phyloP scores from a whole-genome alignment of 495 filamentous ascomycete species.

The Aspergillus sclerotioniger region DNA sequence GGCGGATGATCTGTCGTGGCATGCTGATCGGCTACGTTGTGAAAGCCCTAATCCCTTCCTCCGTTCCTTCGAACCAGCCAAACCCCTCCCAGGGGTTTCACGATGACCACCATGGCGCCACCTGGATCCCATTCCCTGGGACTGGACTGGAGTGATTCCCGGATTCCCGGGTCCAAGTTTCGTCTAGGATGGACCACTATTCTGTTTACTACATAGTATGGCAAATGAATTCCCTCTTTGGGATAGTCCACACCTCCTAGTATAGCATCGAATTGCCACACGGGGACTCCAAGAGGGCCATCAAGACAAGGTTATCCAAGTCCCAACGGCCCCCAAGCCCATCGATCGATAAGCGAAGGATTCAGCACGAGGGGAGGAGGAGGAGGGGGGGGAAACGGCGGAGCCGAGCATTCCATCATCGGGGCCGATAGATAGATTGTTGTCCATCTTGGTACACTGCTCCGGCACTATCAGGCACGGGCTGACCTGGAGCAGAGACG shows the following conservation, averaged over 20 bases:
- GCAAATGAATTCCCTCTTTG: too few relatives aligned
- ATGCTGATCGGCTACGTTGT: neutral
- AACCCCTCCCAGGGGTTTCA: neutral
- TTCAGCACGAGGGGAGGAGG: conserved; percentile 10
- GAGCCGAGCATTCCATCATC: neutral
- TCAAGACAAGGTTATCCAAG: neutral
- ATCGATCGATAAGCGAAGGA: conserved; percentile 15
- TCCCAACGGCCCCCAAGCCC: neutral
- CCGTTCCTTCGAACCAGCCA: neutral
- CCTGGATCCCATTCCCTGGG: neutral
- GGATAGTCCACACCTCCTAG: neutral
- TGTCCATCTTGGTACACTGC: neutral
- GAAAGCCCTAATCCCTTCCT: neutral
- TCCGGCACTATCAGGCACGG: conserved; percentile 3
- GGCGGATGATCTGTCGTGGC: conserved; percentile 14
- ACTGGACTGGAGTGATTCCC: neutral
- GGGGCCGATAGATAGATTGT: too few relatives aligned
- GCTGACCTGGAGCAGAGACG: too few relatives aligned
- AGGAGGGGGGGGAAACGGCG: neutral
- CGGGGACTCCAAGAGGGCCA: too few relatives aligned
- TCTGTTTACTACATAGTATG: too few relatives aligned
- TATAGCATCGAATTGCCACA: neutral
- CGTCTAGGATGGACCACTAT: neutral
- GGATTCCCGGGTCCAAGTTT: neutral
- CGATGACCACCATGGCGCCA: neutral